These are phyloP conservation scores for Vigna radiata DNA, from an alignment of 306 rosid genomes.

Conservation along the genomic window DNA sequence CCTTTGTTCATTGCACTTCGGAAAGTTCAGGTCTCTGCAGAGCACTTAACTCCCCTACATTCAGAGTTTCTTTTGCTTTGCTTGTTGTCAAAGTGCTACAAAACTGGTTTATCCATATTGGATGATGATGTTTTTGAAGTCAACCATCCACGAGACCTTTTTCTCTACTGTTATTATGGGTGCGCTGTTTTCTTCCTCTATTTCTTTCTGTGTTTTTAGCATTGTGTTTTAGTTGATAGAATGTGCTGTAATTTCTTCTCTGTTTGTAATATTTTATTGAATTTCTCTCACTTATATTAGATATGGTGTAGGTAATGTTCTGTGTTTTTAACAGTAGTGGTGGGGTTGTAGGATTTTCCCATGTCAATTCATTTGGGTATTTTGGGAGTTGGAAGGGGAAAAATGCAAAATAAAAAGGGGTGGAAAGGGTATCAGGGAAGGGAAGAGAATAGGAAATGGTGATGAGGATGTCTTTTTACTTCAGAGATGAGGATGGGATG, in stretches of 20 bases:
- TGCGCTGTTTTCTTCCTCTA: conserved; percentile 48
- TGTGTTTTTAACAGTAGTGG: background rate
- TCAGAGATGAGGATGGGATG: too few species aligned
- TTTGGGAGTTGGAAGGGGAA: conserved; percentile 11
- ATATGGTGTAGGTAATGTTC: background rate
- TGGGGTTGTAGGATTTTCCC: background rate
- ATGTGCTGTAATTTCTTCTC: background rate
- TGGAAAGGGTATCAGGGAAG: background rate
- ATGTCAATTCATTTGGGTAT: background rate
- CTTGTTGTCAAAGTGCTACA: conserved; percentile 82
- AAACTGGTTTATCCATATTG: conserved; percentile 79
- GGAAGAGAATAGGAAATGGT: too few species aligned
- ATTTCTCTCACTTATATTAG: background rate
- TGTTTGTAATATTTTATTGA: background rate
- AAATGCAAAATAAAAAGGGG: background rate
- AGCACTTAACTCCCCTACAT: conserved; percentile 82
- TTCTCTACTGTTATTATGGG: conserved; percentile 97
- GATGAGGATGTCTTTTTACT: too few species aligned
- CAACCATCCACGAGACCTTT: conserved; percentile 89
- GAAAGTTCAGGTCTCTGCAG: conserved; percentile 74
- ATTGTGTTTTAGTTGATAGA: conserved; percentile 12
- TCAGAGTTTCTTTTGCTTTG: conserved; percentile 90
- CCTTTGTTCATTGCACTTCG: conserved; percentile 76
- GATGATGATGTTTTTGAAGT: conserved; percentile 78
- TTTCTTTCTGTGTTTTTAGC: conserved; percentile 10